Percentiles rank a stretch among this genome's conserved stretches.
Evolutionary conservation across 225 moss, liverwort and hornwort species (phyloP).

Genomic region (Marchantia polymorpha): DNA sequence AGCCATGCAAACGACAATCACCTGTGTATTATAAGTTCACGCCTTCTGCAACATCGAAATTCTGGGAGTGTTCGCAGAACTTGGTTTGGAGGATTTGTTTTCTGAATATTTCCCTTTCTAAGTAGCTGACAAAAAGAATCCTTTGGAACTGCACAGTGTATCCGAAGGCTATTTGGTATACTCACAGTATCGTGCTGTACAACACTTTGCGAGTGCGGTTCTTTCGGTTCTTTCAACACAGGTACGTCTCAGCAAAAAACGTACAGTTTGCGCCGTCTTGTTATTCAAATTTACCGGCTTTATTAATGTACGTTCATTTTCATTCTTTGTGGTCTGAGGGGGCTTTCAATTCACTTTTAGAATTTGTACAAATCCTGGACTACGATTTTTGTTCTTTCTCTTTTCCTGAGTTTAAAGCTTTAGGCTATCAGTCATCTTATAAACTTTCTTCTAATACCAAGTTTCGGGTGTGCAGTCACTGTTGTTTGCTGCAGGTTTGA

Average conservation of each 20-base stretch:
- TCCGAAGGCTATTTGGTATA: constrained; percentile 91
- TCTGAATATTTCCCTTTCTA: background rate
- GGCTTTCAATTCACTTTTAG: no score
- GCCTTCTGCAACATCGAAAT: background rate
- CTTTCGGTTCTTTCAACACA: constrained; percentile 97
- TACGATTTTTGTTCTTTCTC: background rate
- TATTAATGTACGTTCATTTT: no score
- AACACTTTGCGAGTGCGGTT: constrained; percentile 95
- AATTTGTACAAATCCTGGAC: no score
- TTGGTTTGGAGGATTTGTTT: no score
- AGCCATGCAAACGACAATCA: background rate
- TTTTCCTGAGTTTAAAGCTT: background rate
- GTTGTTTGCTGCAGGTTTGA: constrained; percentile 93
- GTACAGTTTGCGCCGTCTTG: background rate
- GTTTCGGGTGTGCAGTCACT: constrained; percentile 57
- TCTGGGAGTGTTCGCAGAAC: background rate
- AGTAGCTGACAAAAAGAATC: background rate
- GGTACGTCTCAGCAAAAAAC: constrained; percentile 37
- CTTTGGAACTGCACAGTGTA: constrained; percentile 54
- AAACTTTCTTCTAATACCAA: background rate
- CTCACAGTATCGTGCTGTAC: constrained; percentile 96
- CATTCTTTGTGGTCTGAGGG: no score
- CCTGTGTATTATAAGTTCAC: background rate
- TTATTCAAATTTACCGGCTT: background rate
- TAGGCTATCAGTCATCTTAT: background rate